These are phyloP conservation scores for Metschnikowia orientalis DNA, from an alignment of 805 yeast genomes.

Conservation along the genomic window DNA sequence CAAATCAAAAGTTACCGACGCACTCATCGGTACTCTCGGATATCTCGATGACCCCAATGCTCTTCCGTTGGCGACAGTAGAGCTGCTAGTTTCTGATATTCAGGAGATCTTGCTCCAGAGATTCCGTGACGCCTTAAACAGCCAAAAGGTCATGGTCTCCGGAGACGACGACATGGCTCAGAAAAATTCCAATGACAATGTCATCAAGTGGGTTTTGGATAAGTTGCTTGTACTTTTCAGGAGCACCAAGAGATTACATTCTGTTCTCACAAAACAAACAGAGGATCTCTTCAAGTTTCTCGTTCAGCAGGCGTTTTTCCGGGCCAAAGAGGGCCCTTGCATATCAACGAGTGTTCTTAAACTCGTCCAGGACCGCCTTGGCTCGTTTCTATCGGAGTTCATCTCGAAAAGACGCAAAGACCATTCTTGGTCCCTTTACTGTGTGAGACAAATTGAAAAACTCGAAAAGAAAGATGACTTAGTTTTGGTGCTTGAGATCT, in stretches of 20 bases:
- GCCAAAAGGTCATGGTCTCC: conserved; percentile 13
- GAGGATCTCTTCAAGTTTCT: conserved; percentile 37
- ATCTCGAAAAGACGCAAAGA: conserved; percentile 43
- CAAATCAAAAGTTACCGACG: conserved; percentile 61
- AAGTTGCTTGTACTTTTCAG: conserved; percentile 50
- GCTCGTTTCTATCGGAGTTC: conserved; percentile 61
- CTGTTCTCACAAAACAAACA: conserved; percentile 20
- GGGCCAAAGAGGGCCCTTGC: conserved; percentile 11
- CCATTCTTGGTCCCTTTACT: conserved; percentile 58
- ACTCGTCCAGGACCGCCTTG: conserved; percentile 57
- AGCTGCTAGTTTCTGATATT: conserved; percentile 19
- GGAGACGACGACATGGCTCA: conserved; percentile 15
- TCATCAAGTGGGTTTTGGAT: conserved; percentile 59
- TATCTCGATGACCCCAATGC: conserved; percentile 15
- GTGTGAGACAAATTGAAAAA: conserved; percentile 37
- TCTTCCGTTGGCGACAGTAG: conserved; percentile 12
- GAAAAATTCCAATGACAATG: conserved; percentile 28
- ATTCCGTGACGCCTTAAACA: conserved; percentile 21
- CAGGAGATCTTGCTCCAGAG: conserved; percentile 22
- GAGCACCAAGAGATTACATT: conserved; percentile 33
- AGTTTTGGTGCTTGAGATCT: conserved; percentile 40
- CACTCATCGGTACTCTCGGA: conserved; percentile 24
- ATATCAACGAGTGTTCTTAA: conserved; percentile 34
- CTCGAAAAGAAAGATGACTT: conserved; percentile 21
- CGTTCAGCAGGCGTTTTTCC: conserved; percentile 41